phyloP scores from a whole-genome alignment of 371 early-diverging fungal genomes.

The Nematocida sp. region DNA sequence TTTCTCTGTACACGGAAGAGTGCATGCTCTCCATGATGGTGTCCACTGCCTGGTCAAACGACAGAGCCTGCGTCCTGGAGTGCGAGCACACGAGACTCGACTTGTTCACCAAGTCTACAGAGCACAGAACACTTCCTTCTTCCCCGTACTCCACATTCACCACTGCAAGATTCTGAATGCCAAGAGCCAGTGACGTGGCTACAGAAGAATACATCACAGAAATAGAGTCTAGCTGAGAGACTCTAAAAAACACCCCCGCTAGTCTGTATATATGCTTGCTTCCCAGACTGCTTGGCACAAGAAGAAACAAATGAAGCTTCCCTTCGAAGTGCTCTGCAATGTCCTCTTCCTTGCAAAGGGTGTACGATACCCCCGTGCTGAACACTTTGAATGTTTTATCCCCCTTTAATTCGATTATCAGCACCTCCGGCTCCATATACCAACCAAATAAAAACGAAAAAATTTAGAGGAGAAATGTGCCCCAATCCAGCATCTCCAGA shows the following conservation, averaged over 20 bases:
- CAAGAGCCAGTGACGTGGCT: conserved; percentile 38
- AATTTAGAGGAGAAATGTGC: conserved; percentile 31
- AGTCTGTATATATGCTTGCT: conserved; percentile 7
- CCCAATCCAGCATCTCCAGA: background rate
- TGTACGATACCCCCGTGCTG: conserved; percentile 30
- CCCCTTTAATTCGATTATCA: conserved; percentile 44
- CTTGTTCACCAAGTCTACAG: conserved; percentile 31
- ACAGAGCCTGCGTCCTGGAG: background rate
- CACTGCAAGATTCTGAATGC: conserved; percentile 18
- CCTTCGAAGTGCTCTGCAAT: background rate
- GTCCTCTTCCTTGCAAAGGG: conserved; percentile 12
- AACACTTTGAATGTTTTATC: conserved; percentile 23
- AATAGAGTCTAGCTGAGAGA: conserved; percentile 27
- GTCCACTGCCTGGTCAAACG: conserved; percentile 1
- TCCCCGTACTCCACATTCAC: background rate
- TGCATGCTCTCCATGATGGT: background rate
- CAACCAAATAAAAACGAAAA: conserved; percentile 48
- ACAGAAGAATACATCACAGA: conserved; percentile 51
- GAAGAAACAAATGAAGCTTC: conserved; percentile 44
- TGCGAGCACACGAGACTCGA: conserved; percentile 20
- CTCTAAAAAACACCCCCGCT: conserved; percentile 17
- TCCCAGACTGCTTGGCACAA: conserved; percentile 21
- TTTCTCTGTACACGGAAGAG: conserved; percentile 4
- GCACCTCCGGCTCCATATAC: conserved; percentile 45
- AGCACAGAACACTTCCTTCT: background rate